Percentiles rank a stretch among this genome's conserved stretches.
These are phyloP conservation scores for Papilionanthe hybrid DNA, from an alignment of 116 monocot genomes.

Conservation along the genomic window DNA sequence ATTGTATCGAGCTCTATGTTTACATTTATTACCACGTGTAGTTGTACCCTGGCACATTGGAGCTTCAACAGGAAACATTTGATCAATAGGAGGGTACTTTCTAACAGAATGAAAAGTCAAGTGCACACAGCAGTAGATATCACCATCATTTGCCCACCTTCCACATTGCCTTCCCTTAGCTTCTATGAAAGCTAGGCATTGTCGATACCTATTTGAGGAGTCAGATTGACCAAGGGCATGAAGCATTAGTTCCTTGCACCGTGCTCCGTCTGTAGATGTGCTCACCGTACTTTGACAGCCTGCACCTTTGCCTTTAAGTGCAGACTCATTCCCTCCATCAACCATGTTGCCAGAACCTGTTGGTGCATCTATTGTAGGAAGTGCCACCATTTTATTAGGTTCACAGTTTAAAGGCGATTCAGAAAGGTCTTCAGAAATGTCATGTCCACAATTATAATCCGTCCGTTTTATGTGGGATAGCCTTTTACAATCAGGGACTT, in stretches of 20 bases:
- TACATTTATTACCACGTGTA: constrained; percentile 80
- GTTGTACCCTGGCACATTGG: constrained; percentile 84
- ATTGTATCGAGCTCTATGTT: constrained; percentile 80
- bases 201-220: constrained; percentile 36
- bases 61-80: constrained; percentile 38
- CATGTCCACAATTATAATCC: constrained; percentile 15
- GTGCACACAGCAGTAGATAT: constrained; percentile 88
- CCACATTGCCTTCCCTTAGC: constrained; percentile 89
- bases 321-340: constrained; percentile 5
- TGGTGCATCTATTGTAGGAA: constrained; percentile 7
- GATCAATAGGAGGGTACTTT: constrained; percentile 23
- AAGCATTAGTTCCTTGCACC: constrained; percentile 10
- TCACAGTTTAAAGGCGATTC: constrained; percentile 9
- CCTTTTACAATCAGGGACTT: constrained; percentile 11
- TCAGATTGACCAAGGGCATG: constrained; percentile 10
- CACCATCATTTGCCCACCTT: constrained; percentile 97
- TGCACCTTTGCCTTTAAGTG: constrained; percentile 4
- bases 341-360: constrained; percentile 1
- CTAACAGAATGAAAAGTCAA: constrained; percentile 30
- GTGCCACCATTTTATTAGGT: constrained; percentile 15
- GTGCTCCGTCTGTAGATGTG: background rate
- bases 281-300: constrained; percentile 10
- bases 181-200: constrained; percentile 79
- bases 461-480: background rate
- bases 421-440: constrained; percentile 7